Conservation (phyloP, 768 basidiomycete genomes). For the Termitomyces titanicus region DNA sequence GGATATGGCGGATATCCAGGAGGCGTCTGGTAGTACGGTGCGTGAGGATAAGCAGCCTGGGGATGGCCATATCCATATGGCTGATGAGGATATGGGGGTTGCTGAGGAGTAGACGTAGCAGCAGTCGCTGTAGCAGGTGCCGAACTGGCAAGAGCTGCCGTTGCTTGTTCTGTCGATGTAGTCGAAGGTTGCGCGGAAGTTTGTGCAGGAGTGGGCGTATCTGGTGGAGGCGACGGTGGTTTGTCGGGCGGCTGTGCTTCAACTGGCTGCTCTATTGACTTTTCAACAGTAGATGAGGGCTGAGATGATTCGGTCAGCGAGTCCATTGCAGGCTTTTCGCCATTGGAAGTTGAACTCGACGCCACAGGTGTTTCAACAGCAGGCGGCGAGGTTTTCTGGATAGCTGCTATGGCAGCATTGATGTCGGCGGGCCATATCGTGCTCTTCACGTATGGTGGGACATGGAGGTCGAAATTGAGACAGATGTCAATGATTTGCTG, state of each 20-base stretch:
- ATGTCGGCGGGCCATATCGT: slow-evolving; percentile 76
- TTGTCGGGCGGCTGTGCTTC: slow-evolving; percentile 24
- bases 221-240: slow-evolving; percentile 13
- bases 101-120: slow-evolving; percentile 10
- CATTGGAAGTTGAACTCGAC: slow-evolving; percentile 9
- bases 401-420: slow-evolving; percentile 54
- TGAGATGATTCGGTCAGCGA: slow-evolving; percentile 17
- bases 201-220: not conserved
- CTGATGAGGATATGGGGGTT: slow-evolving; percentile 46
- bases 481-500: slow-evolving; percentile 80
- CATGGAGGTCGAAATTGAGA: slow-evolving; percentile 66
- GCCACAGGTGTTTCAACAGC: slow-evolving; percentile 12
- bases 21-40: slow-evolving; percentile 59
- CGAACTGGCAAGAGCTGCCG: slow-evolving; percentile 18
- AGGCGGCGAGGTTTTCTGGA: slow-evolving; percentile 33
- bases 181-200: not conserved
- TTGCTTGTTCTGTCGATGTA: slow-evolving; percentile 5
- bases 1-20: slow-evolving; percentile 42
- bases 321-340: slow-evolving; percentile 7
- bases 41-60: slow-evolving; percentile 59
- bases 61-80: slow-evolving; percentile 47
- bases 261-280: slow-evolving; percentile 14
- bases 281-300: slow-evolving; percentile 6
- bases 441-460: slow-evolving; percentile 57
- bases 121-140: slow-evolving; percentile 10